Percentiles rank a stretch among this genome's conserved stretches.
phyloP scores from a whole-genome alignment of 768 basidiomycete species.

The Pleurotus cornucopiae region DNA sequence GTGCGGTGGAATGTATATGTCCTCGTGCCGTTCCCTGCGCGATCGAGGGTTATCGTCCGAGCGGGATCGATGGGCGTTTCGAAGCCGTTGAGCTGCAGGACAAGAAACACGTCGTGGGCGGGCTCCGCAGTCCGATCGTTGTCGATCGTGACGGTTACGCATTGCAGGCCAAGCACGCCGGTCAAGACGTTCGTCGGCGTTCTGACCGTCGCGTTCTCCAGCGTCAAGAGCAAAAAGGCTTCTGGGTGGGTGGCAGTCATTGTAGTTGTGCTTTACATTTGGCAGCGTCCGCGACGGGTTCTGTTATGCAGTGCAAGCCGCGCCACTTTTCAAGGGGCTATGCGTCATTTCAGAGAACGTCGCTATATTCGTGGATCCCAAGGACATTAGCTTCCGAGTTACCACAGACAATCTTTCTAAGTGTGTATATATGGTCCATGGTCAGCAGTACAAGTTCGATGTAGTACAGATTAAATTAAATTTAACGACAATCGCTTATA shows the following conservation, averaged over 20 bases:
- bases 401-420: too few relatives aligned
- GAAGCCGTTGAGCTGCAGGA: slow-evolving; percentile 49
- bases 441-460: too few relatives aligned
- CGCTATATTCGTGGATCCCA: too few relatives aligned
- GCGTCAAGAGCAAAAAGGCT: slow-evolving; percentile 51
- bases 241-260: slow-evolving; percentile 30
- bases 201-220: slow-evolving; percentile 43
- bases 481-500: too few relatives aligned
- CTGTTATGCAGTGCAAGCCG: background rate
- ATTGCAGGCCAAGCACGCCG: slow-evolving; percentile 55
- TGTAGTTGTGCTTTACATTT: background rate
- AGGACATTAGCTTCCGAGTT: too few relatives aligned
- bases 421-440: too few relatives aligned
- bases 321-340: too few relatives aligned
- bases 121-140: slow-evolving; percentile 22
- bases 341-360: too few relatives aligned
- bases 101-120: slow-evolving; percentile 58
- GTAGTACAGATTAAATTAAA: too few relatives aligned
- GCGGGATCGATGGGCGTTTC: slow-evolving; percentile 63
- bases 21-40: slow-evolving; percentile 28
- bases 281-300: background rate
- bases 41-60: slow-evolving; percentile 35
- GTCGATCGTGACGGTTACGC: slow-evolving; percentile 44
- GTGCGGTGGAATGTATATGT: slow-evolving; percentile 42
- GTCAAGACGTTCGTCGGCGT: slow-evolving; percentile 26